A percentile compares a stretch with the other conserved stretches of the same genome.
phyloP scores from a whole-genome alignment of 495 filamentous ascomycete species.

The Mytilinidion resinicola region DNA sequence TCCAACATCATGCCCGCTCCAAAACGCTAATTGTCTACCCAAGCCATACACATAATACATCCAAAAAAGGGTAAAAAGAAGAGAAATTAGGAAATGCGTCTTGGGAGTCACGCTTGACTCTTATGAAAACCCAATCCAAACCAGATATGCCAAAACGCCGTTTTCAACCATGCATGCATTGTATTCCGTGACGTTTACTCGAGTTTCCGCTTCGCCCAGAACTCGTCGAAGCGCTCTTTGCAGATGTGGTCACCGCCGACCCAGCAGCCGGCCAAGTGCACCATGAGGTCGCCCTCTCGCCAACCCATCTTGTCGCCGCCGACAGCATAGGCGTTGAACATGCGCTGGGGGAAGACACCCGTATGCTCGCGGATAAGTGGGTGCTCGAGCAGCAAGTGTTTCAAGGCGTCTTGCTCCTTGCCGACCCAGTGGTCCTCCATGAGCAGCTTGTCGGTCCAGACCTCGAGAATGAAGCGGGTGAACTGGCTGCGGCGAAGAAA shows the following conservation, averaged over 20 bases:
- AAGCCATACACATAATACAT: too few relatives aligned
- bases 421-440: slow-evolving; percentile 30
- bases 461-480: slow-evolving; percentile 30
- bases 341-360: slow-evolving; percentile 30
- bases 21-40: too few relatives aligned
- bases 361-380: slow-evolving; percentile 30
- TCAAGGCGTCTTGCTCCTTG: slow-evolving; percentile 35
- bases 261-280: slow-evolving; percentile 41
- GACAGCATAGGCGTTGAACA: slow-evolving; percentile 34
- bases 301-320: slow-evolving; percentile 32
- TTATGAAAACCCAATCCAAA: too few relatives aligned
- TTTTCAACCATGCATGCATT: slow-evolving; percentile 6
- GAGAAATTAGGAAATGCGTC: too few relatives aligned
- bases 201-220: slow-evolving; percentile 27
- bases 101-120: too few relatives aligned
- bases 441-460: slow-evolving; percentile 35
- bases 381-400: slow-evolving; percentile 29
- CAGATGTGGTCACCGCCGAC: slow-evolving; percentile 28
- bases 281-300: slow-evolving; percentile 33
- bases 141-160: too few relatives aligned
- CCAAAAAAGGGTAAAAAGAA: too few relatives aligned
- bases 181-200: too few relatives aligned
- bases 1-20: too few relatives aligned
- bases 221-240: slow-evolving; percentile 29
- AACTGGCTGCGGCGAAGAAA: slow-evolving; percentile 35